Percentiles rank a stretch among this genome's conserved stretches.
phyloP scores from a whole-genome alignment of 148 eudicot genomes.

The Vaccinium macrocarpon region DNA sequence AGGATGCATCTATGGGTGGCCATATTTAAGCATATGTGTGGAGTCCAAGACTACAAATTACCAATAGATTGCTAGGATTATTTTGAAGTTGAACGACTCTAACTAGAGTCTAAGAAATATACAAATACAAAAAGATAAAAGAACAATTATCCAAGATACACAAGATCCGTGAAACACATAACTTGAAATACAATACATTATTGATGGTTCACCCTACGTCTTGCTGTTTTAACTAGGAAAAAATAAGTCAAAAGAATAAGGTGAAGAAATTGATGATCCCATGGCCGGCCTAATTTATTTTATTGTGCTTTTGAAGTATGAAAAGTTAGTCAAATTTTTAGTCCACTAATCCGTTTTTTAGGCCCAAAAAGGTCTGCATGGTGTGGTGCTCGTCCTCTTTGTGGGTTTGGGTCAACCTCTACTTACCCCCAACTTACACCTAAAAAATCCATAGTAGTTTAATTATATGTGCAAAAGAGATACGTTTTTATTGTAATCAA shows the following conservation, averaged over 20 bases:
- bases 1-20: too few relatives aligned
- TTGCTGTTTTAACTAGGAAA: not conserved
- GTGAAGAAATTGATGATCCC: not conserved
- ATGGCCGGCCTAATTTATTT: not conserved
- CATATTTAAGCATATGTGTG: too few relatives aligned
- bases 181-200: not conserved
- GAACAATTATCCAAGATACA: too few relatives aligned
- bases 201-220: not conserved
- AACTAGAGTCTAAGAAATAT: too few relatives aligned
- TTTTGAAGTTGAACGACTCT: too few relatives aligned
- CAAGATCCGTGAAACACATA: too few relatives aligned
- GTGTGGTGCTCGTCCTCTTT: not conserved
- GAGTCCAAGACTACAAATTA: too few relatives aligned
- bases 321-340: not conserved
- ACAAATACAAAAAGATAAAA: too few relatives aligned
- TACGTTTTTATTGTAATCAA: not conserved
- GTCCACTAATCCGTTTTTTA: not conserved
- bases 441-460: not conserved
- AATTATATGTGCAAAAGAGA: not conserved
- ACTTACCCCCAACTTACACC: not conserved
- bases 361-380: not conserved
- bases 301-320: not conserved
- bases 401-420: not conserved
- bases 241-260: not conserved
- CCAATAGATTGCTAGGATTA: too few relatives aligned